phyloP scores from a whole-genome alignment of 768 basidiomycete species.

The Chalciporus pseudorubinellus region DNA sequence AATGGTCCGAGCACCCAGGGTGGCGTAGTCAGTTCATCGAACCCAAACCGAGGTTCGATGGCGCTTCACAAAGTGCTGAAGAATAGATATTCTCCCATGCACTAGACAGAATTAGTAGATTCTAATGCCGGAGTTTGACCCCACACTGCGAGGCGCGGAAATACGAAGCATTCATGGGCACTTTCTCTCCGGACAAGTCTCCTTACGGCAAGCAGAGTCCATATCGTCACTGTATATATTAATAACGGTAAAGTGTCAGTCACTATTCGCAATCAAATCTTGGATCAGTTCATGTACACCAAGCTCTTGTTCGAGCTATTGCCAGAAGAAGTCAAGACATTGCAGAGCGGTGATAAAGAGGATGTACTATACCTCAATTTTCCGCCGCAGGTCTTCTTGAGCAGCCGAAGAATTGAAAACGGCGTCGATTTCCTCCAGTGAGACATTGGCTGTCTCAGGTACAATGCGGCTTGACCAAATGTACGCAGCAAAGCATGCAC shows the following conservation, averaged over 20 bases:
- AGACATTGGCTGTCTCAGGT: constrained; percentile 75
- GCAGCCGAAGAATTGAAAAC: constrained; percentile 63
- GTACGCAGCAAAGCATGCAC: constrained; percentile 63
- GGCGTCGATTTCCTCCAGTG: constrained; percentile 73
- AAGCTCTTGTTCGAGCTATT: constrained; percentile 56
- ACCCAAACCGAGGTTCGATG: no score
- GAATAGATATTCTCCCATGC: no score
- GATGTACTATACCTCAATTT: constrained; percentile 44
- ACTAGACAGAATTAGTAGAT: no score
- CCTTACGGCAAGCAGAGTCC: neutral
- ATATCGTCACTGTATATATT: neutral
- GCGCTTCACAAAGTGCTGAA: no score
- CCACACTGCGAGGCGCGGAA: no score
- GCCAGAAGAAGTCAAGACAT: neutral
- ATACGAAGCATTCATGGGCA: no score
- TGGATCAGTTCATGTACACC: constrained; percentile 48
- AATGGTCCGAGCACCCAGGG: neutral
- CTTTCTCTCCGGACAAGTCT: neutral
- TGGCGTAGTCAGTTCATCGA: neutral
- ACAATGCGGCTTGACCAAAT: constrained; percentile 68
- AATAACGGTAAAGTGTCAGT: constrained; percentile 1
- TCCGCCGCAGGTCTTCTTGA: constrained; percentile 48
- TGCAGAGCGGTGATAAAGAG: neutral
- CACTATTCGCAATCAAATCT: constrained; percentile 27
- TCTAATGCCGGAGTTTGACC: no score